phyloP scores from a whole-genome alignment of 345 rosid genomes.

The Rhodomyrtus tomentosa region DNA sequence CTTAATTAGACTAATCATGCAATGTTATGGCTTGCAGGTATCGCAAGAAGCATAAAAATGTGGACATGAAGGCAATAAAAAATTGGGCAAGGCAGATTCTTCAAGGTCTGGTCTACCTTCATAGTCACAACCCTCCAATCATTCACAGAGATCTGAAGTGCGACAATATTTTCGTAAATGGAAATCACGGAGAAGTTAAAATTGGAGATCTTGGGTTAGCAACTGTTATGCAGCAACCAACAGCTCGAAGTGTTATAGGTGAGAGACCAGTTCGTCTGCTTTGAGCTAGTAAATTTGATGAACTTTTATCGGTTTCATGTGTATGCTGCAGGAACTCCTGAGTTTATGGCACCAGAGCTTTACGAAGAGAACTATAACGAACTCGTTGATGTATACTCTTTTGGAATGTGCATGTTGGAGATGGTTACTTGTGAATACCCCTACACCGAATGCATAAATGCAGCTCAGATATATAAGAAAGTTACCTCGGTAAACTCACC shows the following conservation, averaged over 20 bases:
- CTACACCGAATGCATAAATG: constrained; percentile 56
- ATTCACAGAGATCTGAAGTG: constrained; percentile 62
- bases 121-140: constrained; percentile 41
- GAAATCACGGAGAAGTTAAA: constrained; percentile 55
- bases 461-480: constrained; percentile 62
- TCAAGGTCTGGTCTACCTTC: constrained; percentile 43
- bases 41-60: constrained; percentile 44
- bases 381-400: constrained; percentile 56
- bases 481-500: constrained; percentile 32
- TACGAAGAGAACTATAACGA: constrained; percentile 72
- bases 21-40: constrained; percentile 19
- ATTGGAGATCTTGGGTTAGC: constrained; percentile 74
- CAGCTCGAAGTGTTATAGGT: constrained; percentile 61
- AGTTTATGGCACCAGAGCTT: constrained; percentile 72
- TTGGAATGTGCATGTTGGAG: constrained; percentile 70
- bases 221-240: constrained; percentile 47
- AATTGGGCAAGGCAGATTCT: constrained; percentile 60
- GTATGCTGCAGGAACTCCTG: constrained; percentile 42
- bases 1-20: not conserved
- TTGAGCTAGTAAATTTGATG: not conserved
- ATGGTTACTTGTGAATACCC: constrained; percentile 68
- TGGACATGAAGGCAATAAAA: constrained; percentile 48
- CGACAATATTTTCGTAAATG: constrained; percentile 58
- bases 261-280: not conserved
- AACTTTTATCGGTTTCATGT: not conserved